These are phyloP conservation scores for Paramecium sonneborni DNA, from an alignment of 73 alveolate species.

Conservation along the genomic window DNA sequence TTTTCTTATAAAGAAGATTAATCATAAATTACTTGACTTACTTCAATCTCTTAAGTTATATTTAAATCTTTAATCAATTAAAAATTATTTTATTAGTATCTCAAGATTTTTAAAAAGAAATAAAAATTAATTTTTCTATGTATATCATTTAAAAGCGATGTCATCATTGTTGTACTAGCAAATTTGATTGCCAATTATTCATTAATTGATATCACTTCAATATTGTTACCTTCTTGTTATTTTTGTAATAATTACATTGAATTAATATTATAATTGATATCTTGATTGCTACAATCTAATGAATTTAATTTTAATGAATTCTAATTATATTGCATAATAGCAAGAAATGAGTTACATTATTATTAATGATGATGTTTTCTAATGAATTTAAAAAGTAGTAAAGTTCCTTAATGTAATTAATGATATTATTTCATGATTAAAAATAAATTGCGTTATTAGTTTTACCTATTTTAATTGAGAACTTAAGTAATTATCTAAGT, in stretches of 20 bases:
- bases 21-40: not conserved
- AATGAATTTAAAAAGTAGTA: not conserved
- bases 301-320: not conserved
- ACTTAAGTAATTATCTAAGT: not conserved
- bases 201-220: not conserved
- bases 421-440: not conserved
- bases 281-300: not conserved
- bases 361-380: not conserved
- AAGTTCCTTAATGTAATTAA: not conserved
- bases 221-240: too few relatives aligned
- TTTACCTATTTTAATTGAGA: not conserved
- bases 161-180: not conserved
- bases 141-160: too few relatives aligned
- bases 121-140: too few relatives aligned
- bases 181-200: not conserved
- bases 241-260: too few relatives aligned
- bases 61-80: not conserved
- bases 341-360: not conserved
- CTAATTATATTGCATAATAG: not conserved
- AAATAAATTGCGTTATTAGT: not conserved
- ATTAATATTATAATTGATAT: too few relatives aligned
- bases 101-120: not conserved
- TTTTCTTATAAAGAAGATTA: too few relatives aligned
- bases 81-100: not conserved
- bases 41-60: too few relatives aligned